Base-by-base conservation (phyloP, 2,329 filamentous ascomycete species). In the Aureobasidium sp. region DNA sequence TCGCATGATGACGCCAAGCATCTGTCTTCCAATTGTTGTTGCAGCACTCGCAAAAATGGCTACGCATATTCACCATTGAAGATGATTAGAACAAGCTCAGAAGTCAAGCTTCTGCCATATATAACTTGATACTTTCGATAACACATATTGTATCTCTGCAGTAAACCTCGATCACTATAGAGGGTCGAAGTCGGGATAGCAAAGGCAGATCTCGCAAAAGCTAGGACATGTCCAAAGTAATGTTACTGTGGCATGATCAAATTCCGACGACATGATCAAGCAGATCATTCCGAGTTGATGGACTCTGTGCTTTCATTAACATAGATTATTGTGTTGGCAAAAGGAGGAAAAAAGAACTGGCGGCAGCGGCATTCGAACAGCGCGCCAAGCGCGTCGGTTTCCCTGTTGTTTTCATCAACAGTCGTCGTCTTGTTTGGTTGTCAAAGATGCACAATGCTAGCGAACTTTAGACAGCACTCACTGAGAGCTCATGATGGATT, bases 1-100 rank as follows among this genome's bases (percentile, higher is more conserved):
- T 51, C 34, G 34, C 49, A 52, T 37, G 49, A 37, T 52, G 49
- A 52, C 49, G 49, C 49, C 49, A 52, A 52, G 49, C 49, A 52
- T 48, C 25, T 31, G 25, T 29, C 45, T 48, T 45, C 39, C 17
- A 6, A n/a, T 45, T 45, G 42, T 14, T 27, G 42, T 27, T 45
- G 5, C 5, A 45, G 22, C 22, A 22, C 22, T 12, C 25, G 22
- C 9, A 48, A 25, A 15, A 48, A 27, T 31, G 45, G 15, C 17
- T 29, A 25, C 45, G 5, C 25, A 31, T n/a, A 48, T 7, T 11
- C 11, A 48, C 15, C 25, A 17, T 29, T 15, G 2, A 15, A 17
- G 22, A 47, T 22, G 14, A 2, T 8, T 25, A 31, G 25, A 41
- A n/a, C 25, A 47, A 47, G 5, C 3, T 29, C 25, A 48, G 41